These are phyloP conservation scores for Colletotrichum spaethianum DNA, from an alignment of 2,329 filamentous ascomycete species.

Conservation along the genomic window DNA sequence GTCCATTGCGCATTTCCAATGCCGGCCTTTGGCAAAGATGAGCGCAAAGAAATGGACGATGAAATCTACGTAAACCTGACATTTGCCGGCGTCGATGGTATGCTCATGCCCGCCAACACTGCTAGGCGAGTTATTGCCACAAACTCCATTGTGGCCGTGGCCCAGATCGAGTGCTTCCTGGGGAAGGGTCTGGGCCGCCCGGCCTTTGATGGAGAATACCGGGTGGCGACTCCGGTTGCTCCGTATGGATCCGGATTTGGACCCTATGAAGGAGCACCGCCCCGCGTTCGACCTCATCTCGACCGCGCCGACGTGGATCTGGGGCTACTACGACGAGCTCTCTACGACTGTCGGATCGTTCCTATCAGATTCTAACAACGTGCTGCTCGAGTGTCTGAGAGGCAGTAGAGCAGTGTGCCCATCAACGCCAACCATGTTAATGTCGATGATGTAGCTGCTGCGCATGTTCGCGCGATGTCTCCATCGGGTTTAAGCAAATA, in stretches of 20 bases:
- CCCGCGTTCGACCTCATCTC: conserved; percentile 54
- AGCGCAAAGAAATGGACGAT: not conserved
- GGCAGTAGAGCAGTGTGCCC: conserved; percentile 44
- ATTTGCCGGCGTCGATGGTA: not conserved
- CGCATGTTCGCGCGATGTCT: conserved; percentile 54
- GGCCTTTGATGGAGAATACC: conserved; percentile 18
- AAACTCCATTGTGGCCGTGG: conserved; percentile 50
- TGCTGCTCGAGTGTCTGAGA: conserved; percentile 50
- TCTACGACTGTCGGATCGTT: conserved; percentile 46
- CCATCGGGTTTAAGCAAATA: conserved; percentile 48
- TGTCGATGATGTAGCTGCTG: conserved; percentile 53
- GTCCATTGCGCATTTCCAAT: conserved; percentile 50
- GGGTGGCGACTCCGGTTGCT: conserved; percentile 27
- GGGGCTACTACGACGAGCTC: conserved; percentile 53
- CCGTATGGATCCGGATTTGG: conserved; percentile 49
- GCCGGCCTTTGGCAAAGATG: not conserved
- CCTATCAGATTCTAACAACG: conserved; percentile 49
- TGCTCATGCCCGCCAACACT: conserved; percentile 14
- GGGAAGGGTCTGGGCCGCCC: conserved; percentile 7
- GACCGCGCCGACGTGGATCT: conserved; percentile 53
- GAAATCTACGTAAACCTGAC: conserved; percentile 12
- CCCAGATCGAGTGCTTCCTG: conserved; percentile 10
- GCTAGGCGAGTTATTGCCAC: conserved; percentile 61
- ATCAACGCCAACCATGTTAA: conserved; percentile 50
- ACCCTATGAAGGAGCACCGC: conserved; percentile 51